Base-by-base conservation (phyloP, 2,329 filamentous ascomycete species). In the Xylaria sp. region DNA sequence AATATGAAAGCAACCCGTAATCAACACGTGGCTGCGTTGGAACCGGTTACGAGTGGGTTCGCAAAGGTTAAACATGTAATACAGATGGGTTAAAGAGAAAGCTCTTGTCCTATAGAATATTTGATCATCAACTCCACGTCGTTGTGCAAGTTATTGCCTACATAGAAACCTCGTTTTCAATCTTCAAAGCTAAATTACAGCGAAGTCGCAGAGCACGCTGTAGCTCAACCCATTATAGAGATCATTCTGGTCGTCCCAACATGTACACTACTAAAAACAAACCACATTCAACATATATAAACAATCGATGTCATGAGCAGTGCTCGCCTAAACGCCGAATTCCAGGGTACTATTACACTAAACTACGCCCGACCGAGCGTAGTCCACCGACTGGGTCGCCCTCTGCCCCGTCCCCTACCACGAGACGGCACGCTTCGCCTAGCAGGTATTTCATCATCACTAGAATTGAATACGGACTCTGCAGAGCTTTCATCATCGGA, bases 281-380 rank as follows among this genome's bases (percentile, higher is more conserved):
- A 50, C 47, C 47, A 4, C 47, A 24, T 24, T 50, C 3, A 50
- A 50, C n/a, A 8, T 21, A 50, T 14, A 9, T 42, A 9, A 9
- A 21, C 47, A 2, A 50, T 24, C 12, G n/a, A n/a, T n/a, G n/a
- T n/a, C n/a, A n/a, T n/a, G n/a, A n/a, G n/a, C n/a, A n/a, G 34
- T 45, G 42, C 45, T 19, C 45, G n/a, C 59, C 47, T 19, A 36
- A 36, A 54, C 24, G 24, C 19, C 45, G 36, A 55, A 30, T 47
- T n/a, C 14, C 14, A 19, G 4, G 9, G 39, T 59, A 2, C 19
- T 21, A 19, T 3, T 34, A 14, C 24, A 4, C 9, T 39, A 81
- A 27, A 59, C 85, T 61, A 92, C 90, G 76, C 78, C 51, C 57
- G 67, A 53, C 63, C 61, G 54, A 63, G 66, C 62, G 61, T 65